Evolutionary conservation across 2,329 filamentous ascomycete genomes (phyloP), one percentile per base, ranked within the genome.

Genomic region (Lecanicillium sp.): DNA sequence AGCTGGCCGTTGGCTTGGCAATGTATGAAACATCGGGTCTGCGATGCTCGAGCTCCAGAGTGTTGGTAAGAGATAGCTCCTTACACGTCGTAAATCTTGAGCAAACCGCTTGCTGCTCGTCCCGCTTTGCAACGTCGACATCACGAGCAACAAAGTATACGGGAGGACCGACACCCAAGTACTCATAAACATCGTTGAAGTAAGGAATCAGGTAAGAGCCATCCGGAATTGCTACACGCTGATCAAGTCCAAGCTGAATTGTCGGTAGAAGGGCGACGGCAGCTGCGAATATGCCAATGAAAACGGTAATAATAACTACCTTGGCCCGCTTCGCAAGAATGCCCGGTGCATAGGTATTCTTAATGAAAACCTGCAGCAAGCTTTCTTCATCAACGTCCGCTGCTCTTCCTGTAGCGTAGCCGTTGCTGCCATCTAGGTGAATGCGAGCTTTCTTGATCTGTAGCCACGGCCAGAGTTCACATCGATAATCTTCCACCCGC

Each of bases 201-300:
- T 95, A 98, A 9, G 84, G 78, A 45, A 98, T 95, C 36, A 98
- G 69, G 57, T 98, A 98, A 1, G 90, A 96, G 52, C 86, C 89
- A 47, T 85, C 85, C 0, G 92, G 92, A 42, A 98, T 84, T 9
- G 92, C 92, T 39, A 95, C 90, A 14, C 92, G 80, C 63, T 98
- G 92, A 54, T 98, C 92, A 19, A 98, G 70, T 0, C 92, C 92
- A 30, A 98, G 76, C 49, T 90, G 65, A 14, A 98, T 79, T 46
- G 82, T 76, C 0, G 92, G 94, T 13, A 96, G 73, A 22, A 98
- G 67, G 2, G 89, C 87, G 17, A 98, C 60, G 9, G 83, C 87
- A 15, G 85, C 85, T 1, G 90, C 84, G 51, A 98, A 89, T 13
- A 96, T 59, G 2, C 86, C 90, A 2, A 95, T 68, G 64, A 98